These are phyloP conservation scores for Entoloma clypeatum DNA, from an alignment of 1,284 basidiomycete genomes.

Conservation along the genomic window DNA sequence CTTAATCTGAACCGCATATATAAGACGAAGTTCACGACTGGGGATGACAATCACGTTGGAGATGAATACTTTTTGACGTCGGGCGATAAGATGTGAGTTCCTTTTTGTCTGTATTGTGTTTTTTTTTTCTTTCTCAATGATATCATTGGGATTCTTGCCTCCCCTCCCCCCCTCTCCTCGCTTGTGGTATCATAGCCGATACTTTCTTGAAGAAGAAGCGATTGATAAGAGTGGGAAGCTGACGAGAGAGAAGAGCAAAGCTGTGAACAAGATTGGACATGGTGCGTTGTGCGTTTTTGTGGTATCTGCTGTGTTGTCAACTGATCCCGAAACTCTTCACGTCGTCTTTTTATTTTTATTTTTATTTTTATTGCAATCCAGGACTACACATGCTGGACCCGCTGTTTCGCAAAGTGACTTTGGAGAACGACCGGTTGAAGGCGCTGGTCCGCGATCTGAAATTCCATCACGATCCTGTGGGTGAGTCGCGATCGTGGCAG, in stretches of 20 bases:
- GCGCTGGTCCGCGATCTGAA: conserved; percentile 69
- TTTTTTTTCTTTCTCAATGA: background rate
- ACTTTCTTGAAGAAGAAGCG: conserved; percentile 85
- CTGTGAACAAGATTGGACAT: conserved; percentile 84
- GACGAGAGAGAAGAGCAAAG: conserved; percentile 71
- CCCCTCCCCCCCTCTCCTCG: too few species aligned
- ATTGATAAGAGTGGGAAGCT: conserved; percentile 61
- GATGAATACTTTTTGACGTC: conserved; percentile 92
- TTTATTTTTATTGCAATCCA: conserved; percentile 22
- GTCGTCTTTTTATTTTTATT: conserved; percentile 2
- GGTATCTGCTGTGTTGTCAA: too few species aligned
- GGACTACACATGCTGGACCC: conserved; percentile 84
- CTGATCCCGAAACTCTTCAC: too few species aligned
- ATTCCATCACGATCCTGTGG: conserved; percentile 80
- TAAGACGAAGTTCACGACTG: conserved; percentile 91
- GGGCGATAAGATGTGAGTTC: conserved; percentile 77
- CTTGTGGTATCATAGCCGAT: conserved; percentile 57
- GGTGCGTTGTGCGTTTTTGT: conserved; percentile 38
- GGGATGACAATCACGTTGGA: conserved; percentile 72
- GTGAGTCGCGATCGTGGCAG: conserved; percentile 34
- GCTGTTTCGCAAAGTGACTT: conserved; percentile 71
- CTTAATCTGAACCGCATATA: too few species aligned
- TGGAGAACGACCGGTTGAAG: conserved; percentile 69
- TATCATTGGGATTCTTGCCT: background rate
- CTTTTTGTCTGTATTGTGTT: background rate